phyloP scores from a whole-genome alignment of 768 basidiomycete species.

The Lentinula aciculospora region DNA sequence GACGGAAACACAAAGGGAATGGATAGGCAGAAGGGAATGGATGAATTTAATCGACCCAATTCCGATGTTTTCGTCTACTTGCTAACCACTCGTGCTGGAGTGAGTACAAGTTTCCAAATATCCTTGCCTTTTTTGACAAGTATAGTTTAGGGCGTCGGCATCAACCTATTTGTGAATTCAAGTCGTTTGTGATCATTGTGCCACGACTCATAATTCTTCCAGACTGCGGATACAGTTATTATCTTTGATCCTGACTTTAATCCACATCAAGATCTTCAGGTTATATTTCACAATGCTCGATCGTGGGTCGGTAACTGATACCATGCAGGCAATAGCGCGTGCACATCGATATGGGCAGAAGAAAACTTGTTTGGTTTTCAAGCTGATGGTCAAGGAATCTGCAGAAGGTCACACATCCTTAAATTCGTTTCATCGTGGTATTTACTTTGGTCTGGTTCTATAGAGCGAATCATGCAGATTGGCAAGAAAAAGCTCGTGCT shows the following conservation, averaged over 20 bases:
- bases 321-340: slow-evolving; percentile 80
- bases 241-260: slow-evolving; percentile 97
- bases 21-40: slow-evolving; percentile 91
- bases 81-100: slow-evolving; percentile 86
- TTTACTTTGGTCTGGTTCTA: not conserved
- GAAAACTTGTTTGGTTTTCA: slow-evolving; percentile 93
- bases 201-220: slow-evolving; percentile 36
- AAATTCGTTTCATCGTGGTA: not conserved
- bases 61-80: slow-evolving; percentile 92
- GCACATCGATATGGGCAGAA: slow-evolving; percentile 93
- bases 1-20: slow-evolving; percentile 86
- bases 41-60: slow-evolving; percentile 82
- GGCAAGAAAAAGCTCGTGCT: slow-evolving; percentile 95
- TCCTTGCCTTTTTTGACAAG: not conserved
- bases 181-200: slow-evolving; percentile 13
- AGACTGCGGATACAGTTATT: slow-evolving; percentile 90
- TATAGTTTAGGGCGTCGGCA: slow-evolving; percentile 63
- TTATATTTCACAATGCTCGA: slow-evolving; percentile 25
- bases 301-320: not conserved
- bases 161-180: slow-evolving; percentile 62
- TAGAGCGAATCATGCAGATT: slow-evolving; percentile 86
- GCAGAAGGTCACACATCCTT: slow-evolving; percentile 61
- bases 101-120: slow-evolving; percentile 18
- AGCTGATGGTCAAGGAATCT: slow-evolving; percentile 91
- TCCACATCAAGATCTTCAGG: slow-evolving; percentile 96